Percentiles rank a stretch among this genome's conserved stretches.
These are phyloP conservation scores for Aspergillus fructus DNA, from an alignment of 2,329 filamentous ascomycete species.

Conservation along the genomic window DNA sequence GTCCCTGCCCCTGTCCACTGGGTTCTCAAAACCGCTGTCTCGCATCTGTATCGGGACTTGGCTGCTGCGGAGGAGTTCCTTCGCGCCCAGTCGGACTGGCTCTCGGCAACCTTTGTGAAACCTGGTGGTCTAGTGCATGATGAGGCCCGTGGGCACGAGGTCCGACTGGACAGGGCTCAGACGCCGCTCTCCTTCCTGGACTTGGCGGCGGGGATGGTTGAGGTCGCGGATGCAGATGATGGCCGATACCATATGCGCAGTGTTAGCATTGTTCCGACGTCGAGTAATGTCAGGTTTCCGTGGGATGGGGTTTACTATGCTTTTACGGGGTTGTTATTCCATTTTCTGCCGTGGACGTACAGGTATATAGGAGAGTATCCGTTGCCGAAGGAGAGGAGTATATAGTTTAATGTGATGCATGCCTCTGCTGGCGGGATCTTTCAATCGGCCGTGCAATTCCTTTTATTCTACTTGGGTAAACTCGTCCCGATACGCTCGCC, in stretches of 20 bases:
- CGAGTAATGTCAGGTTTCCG: background rate
- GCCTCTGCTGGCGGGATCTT: too few species aligned
- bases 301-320: background rate
- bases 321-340: background rate
- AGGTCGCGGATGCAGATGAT: slow-evolving; percentile 41
- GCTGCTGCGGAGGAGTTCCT: slow-evolving; percentile 18
- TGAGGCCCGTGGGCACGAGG: slow-evolving; percentile 37
- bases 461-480: background rate
- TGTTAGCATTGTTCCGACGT: slow-evolving; percentile 17
- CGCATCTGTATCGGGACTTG: slow-evolving; percentile 23
- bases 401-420: too few species aligned
- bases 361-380: background rate
- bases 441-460: too few species aligned
- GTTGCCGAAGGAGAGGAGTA: background rate
- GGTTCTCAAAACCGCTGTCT: slow-evolving; percentile 18
- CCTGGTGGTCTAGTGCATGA: slow-evolving; percentile 24
- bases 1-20: slow-evolving; percentile 13
- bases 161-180: slow-evolving; percentile 41
- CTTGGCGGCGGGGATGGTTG: slow-evolving; percentile 50
- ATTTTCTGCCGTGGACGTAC: background rate
- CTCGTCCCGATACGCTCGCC: background rate
- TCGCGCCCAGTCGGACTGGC: slow-evolving; percentile 20
- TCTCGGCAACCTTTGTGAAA: slow-evolving; percentile 24
- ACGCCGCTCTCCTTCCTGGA: slow-evolving; percentile 46
- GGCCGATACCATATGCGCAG: slow-evolving; percentile 23